Conservation (phyloP, 2,329 filamentous ascomycete genomes). For the Ilyonectria destructans region DNA sequence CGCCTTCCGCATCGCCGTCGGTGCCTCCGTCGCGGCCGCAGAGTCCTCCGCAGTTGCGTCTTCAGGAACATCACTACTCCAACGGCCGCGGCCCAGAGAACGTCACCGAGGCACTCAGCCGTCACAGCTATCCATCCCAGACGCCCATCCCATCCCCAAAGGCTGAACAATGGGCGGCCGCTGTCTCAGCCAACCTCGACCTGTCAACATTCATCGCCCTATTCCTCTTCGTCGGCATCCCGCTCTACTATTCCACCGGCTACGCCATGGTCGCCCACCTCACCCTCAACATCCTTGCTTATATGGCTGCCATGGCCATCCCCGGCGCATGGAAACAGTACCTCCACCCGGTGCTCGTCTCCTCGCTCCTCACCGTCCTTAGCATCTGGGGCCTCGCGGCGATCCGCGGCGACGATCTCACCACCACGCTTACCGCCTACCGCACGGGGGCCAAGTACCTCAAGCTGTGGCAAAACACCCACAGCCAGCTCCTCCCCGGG, state of each 20-base stretch:
- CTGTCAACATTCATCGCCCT: conserved; percentile 60
- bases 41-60: conserved; percentile 47
- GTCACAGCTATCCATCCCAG: conserved; percentile 54
- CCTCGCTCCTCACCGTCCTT: conserved; percentile 68
- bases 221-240: conserved; percentile 68
- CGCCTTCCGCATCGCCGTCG: conserved; percentile 39
- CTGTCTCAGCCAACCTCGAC: conserved; percentile 64
- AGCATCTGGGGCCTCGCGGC: conserved; percentile 69
- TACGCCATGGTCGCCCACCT: conserved; percentile 69
- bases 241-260: conserved; percentile 67
- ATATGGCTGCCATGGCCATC: conserved; percentile 65
- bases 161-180: conserved; percentile 66
- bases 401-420: conserved; percentile 59
- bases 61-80: conserved; percentile 50
- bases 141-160: conserved; percentile 61
- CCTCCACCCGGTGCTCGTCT: conserved; percentile 73
- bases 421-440: conserved; percentile 63
- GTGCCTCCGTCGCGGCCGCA: conserved; percentile 45
- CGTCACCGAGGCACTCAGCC: conserved; percentile 41
- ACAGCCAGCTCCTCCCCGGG: conserved; percentile 58
- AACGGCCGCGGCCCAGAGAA: conserved; percentile 38
- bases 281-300: conserved; percentile 66
- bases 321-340: conserved; percentile 66
- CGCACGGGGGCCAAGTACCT: conserved; percentile 69
- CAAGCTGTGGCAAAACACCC: conserved; percentile 62